Percentiles rank a stretch among this genome's conserved stretches.
These are phyloP conservation scores for Sanguinoderma infundibulare DNA, from an alignment of 1,284 basidiomycete genomes.

Conservation along the genomic window DNA sequence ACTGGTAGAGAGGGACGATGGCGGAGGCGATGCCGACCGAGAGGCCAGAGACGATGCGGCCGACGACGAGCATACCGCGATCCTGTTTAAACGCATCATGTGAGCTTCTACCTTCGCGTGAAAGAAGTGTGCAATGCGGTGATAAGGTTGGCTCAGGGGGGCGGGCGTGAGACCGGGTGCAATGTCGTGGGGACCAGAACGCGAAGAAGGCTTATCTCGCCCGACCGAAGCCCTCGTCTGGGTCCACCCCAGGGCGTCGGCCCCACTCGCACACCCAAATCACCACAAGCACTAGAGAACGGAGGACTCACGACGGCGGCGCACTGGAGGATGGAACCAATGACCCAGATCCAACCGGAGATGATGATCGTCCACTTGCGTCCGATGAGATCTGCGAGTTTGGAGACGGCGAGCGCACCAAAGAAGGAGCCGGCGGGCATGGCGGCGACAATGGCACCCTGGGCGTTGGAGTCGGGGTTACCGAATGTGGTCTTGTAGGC, in stretches of 20 bases:
- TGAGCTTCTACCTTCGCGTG: slow-evolving; percentile 9
- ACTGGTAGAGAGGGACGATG: slow-evolving; percentile 55
- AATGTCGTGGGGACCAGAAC: background rate
- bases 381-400: slow-evolving; percentile 68
- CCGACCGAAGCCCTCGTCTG: background rate
- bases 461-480: slow-evolving; percentile 53
- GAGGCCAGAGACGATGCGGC: slow-evolving; percentile 48
- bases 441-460: slow-evolving; percentile 78
- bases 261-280: background rate
- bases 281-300: background rate
- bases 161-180: background rate
- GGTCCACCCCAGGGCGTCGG: background rate
- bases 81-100: slow-evolving; percentile 42
- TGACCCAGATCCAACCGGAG: slow-evolving; percentile 70
- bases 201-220: background rate
- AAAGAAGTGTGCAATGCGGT: background rate
- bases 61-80: slow-evolving; percentile 56
- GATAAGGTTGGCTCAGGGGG: background rate
- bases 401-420: slow-evolving; percentile 63
- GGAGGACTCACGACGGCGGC: slow-evolving; percentile 53
- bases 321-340: slow-evolving; percentile 72
- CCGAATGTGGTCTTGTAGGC: slow-evolving; percentile 57
- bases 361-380: slow-evolving; percentile 69
- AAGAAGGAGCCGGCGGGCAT: slow-evolving; percentile 77
- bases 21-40: slow-evolving; percentile 45